These are phyloP conservation scores for Penicillium bovifimosum DNA, from an alignment of 495 filamentous ascomycete genomes.

Conservation along the genomic window DNA sequence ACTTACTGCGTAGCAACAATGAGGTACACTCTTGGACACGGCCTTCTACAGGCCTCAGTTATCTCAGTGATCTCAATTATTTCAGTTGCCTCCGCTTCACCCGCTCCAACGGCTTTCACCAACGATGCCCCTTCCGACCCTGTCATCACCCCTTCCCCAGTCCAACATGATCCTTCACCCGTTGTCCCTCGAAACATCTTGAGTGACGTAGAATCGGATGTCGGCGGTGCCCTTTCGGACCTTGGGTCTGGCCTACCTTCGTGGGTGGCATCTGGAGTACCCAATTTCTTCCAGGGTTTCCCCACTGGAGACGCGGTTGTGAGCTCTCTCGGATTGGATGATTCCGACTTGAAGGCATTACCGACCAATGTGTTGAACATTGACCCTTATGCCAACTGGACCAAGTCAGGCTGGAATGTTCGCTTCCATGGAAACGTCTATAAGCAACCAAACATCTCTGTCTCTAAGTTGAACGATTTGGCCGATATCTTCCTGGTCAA, in stretches of 20 bases:
- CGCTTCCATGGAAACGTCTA: slow-evolving; percentile 74
- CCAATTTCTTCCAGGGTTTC: slow-evolving; percentile 62
- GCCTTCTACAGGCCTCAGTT: slow-evolving; percentile 8
- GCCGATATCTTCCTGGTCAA: slow-evolving; percentile 66
- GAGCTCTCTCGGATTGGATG: slow-evolving; percentile 53
- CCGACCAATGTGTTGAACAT: slow-evolving; percentile 71
- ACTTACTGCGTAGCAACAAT: no score
- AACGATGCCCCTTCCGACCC: slow-evolving; percentile 12
- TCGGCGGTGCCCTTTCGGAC: slow-evolving; percentile 34
- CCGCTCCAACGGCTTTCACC: slow-evolving; percentile 17
- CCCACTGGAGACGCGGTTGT: slow-evolving; percentile 55
- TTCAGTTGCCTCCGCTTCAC: slow-evolving; percentile 11
- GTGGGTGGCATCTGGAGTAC: slow-evolving; percentile 57
- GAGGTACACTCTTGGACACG: neutral
- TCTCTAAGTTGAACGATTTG: slow-evolving; percentile 56
- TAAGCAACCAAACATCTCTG: slow-evolving; percentile 63
- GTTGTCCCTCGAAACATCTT: slow-evolving; percentile 34
- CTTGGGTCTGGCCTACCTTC: slow-evolving; percentile 51
- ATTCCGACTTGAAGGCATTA: slow-evolving; percentile 48
- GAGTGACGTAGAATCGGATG: slow-evolving; percentile 40
- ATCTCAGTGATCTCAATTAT: slow-evolving; percentile 14
- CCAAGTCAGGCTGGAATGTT: slow-evolving; percentile 68
- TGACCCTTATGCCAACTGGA: slow-evolving; percentile 76
- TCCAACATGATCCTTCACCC: slow-evolving; percentile 14
- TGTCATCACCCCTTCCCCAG: slow-evolving; percentile 19